phyloP scores from a whole-genome alignment of 1,284 basidiomycete genomes.

The Heliocybe sulcata region DNA sequence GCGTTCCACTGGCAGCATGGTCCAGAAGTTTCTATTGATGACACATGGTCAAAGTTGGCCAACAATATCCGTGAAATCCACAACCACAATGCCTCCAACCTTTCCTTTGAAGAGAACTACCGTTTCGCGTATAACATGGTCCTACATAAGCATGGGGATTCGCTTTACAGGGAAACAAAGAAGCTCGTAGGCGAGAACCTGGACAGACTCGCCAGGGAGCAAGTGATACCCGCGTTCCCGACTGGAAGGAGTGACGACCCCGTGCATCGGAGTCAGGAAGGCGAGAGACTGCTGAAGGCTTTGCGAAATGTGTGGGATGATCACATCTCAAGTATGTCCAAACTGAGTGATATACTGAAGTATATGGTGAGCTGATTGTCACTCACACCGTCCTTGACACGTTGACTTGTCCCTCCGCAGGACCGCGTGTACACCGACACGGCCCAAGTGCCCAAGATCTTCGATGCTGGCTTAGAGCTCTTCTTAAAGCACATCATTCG shows the following conservation, averaged over 20 bases:
- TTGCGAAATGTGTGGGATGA: conserved; percentile 91
- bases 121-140: conserved; percentile 94
- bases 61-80: conserved; percentile 93
- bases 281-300: conserved; percentile 81
- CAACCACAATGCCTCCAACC: conserved; percentile 86
- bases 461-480: conserved; percentile 78
- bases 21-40: conserved; percentile 58
- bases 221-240: conserved; percentile 84
- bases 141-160: conserved; percentile 79
- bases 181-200: conserved; percentile 81
- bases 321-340: conserved; percentile 85
- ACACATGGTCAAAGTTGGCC: conserved; percentile 72
- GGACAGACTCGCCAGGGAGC: conserved; percentile 67
- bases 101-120: conserved; percentile 97
- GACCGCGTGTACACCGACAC: conserved; percentile 81
- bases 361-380: conserved; percentile 74
- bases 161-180: conserved; percentile 85
- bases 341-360: conserved; percentile 86
- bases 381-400: not conserved
- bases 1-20: conserved; percentile 44
- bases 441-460: conserved; percentile 71
- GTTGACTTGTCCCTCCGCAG: conserved; percentile 35
- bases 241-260: conserved; percentile 45
- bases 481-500: conserved; percentile 85
- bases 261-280: conserved; percentile 65